Conservation (phyloP, 1,284 basidiomycete genomes). For the Trametes versicolor region DNA sequence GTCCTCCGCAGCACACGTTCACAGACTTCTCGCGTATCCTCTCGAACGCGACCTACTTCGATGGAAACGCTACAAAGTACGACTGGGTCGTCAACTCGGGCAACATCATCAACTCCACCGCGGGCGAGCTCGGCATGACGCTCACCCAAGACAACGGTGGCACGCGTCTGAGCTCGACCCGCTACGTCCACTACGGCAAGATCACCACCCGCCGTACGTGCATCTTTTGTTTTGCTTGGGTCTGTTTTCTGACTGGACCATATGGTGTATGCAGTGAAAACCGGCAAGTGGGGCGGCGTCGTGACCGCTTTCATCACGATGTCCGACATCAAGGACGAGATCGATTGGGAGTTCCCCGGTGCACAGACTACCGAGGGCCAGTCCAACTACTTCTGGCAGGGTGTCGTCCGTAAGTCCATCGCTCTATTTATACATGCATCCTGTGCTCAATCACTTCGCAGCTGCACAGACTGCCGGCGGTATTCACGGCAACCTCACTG, state of each 20-base stretch:
- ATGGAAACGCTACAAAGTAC: constrained; percentile 78
- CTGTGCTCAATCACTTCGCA: constrained; percentile 32
- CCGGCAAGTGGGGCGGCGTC: constrained; percentile 76
- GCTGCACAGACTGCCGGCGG: constrained; percentile 57
- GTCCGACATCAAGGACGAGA: constrained; percentile 87
- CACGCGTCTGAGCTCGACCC: constrained; percentile 80
- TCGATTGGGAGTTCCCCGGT: constrained; percentile 88
- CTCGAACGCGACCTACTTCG: constrained; percentile 68
- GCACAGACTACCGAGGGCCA: constrained; percentile 69
- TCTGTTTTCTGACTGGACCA: neutral
- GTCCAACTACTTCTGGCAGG: constrained; percentile 85
- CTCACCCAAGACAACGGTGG: constrained; percentile 78
- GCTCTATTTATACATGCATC: neutral
- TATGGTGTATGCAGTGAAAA: constrained; percentile 59
- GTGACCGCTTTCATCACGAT: constrained; percentile 88
- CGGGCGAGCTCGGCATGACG: constrained; percentile 69
- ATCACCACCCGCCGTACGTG: constrained; percentile 73
- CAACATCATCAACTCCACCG: constrained; percentile 67
- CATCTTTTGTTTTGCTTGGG: neutral
- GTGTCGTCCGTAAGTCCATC: constrained; percentile 67
- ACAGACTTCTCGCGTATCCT: constrained; percentile 73
- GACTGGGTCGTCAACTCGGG: constrained; percentile 81
- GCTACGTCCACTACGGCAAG: constrained; percentile 83
- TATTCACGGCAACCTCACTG: constrained; percentile 57
- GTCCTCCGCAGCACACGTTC: constrained; percentile 63